phyloP scores from a whole-genome alignment of 2,329 filamentous ascomycete species.

The Ophiosphaerella narmari region DNA sequence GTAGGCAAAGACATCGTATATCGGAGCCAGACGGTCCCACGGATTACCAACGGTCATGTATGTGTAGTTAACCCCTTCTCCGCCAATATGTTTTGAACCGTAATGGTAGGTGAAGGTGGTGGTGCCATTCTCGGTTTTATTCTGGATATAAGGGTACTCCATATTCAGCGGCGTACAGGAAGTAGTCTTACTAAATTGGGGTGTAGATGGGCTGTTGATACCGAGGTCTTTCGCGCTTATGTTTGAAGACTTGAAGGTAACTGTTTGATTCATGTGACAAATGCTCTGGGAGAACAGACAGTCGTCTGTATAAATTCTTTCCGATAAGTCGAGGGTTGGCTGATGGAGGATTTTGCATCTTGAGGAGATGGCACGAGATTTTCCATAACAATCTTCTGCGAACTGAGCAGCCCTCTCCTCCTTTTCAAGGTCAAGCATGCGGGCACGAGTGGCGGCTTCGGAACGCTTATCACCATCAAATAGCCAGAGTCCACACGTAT shows the following conservation, averaged over 20 bases:
- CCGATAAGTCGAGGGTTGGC: not conserved
- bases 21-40: not conserved
- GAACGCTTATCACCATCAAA: not conserved
- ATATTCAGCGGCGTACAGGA: slow-evolving; percentile 5
- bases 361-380: not conserved
- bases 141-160: slow-evolving; percentile 4
- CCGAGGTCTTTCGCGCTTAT: slow-evolving; percentile 3
- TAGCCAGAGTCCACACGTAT: slow-evolving; percentile 1
- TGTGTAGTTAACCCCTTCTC: not conserved
- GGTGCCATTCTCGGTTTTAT: slow-evolving; percentile 2
- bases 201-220: not conserved
- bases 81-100: not conserved
- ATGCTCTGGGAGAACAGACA: slow-evolving; percentile 1
- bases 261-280: slow-evolving; percentile 1
- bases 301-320: not conserved
- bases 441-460: not conserved
- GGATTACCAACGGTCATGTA: slow-evolving; percentile 5
- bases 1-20: slow-evolving; percentile 6
- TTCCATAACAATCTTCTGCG: slow-evolving; percentile 1
- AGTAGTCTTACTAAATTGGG: slow-evolving; percentile 1
- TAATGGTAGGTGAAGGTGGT: slow-evolving; percentile 7
- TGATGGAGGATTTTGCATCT: not conserved
- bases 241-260: slow-evolving; percentile 2
- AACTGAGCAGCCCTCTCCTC: slow-evolving; percentile 4
- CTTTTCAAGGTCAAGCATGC: slow-evolving; percentile 2